Base-by-base conservation (phyloP, 108 stramenopile genomes). In the Cyclostephanos invisitatus region DNA sequence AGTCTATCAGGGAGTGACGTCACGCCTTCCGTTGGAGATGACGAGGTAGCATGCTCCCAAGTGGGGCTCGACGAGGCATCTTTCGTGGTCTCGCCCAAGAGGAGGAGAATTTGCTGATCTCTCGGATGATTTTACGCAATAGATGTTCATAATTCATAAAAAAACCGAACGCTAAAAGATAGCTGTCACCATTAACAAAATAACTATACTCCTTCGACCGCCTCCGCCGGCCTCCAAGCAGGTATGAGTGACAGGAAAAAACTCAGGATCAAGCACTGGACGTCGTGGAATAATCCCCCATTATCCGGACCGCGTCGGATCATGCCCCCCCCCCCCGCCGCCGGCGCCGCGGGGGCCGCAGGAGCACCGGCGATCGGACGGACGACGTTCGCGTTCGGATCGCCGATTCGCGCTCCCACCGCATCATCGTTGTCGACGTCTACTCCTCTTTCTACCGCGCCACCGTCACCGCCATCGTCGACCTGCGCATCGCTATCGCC, bases 211-310 rank as follows among this genome's bases (percentile, higher is more conserved):
- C 64, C 46, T 51, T 62, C 64, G 29, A 59, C 60, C 51, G 51
- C 70, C 27, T 71, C 78, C 50, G 62, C 78, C 1, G 78, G 78
- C 46, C 62, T 71, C 78, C 78, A 78, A 5, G 78, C 78, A 18
- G 78, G 78, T 54, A 78, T 68, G 11, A 78, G 71, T 20, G 78
- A 78, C n/a, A 78, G 55, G 21, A 78, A 22, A 47, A 78, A 78
- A 51, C 78, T 78, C 29, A 78, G 48, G 22, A 78, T 48, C 67
- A 78, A 68, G 53, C 78, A 78, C 21, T 68, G 60, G 7, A 78
- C 35, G 55, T 78, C 70, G 57, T 78, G 60, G 25, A 78, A 3
- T 28, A 72, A 55, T 24, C 71, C 78, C 67, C 77, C 77, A 17
- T 78, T 63, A 48, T 56, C 21, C 22, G 64, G 51, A 3, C 49